These are phyloP conservation scores for Phytomonas francai DNA, from an alignment of 208 protist genomes.

Conservation along the genomic window DNA sequence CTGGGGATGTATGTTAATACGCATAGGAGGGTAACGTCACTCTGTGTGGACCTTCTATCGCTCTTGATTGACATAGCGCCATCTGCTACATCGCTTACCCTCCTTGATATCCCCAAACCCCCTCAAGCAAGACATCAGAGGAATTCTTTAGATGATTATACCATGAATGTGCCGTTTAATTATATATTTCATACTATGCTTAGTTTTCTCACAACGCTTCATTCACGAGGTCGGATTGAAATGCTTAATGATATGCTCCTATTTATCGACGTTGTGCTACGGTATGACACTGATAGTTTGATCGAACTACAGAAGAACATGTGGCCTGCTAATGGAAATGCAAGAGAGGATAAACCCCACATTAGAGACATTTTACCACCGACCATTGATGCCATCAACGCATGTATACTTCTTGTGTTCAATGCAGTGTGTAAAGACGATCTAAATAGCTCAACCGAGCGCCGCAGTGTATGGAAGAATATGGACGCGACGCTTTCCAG, in stretches of 20 bases:
- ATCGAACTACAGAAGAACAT: not conserved
- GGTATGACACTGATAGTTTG: conserved; percentile 2
- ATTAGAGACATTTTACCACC: not conserved
- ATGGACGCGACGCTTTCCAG: conserved; percentile 3
- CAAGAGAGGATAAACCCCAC: not conserved
- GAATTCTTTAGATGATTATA: not conserved
- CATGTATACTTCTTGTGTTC: conserved; percentile 47
- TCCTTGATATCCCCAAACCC: not conserved
- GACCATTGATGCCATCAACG: conserved; percentile 53
- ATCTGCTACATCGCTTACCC: not conserved
- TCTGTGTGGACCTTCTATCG: not conserved
- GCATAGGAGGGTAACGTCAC: not conserved
- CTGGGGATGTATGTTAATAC: not conserved
- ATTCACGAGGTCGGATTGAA: not conserved
- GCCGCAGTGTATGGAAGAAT: not conserved
- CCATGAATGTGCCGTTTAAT: not conserved
- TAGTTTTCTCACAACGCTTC: not conserved
- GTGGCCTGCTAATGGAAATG: not conserved
- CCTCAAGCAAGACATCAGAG: not conserved
- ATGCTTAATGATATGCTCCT: conserved; percentile 3
- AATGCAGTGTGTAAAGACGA: conserved; percentile 64
- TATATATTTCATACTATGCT: not conserved
- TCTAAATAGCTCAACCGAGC: conserved; percentile 15
- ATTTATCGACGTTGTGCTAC: not conserved
- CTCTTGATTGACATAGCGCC: not conserved